Conservation (phyloP, 345 rosid species). For the Pistacia vera region DNA sequence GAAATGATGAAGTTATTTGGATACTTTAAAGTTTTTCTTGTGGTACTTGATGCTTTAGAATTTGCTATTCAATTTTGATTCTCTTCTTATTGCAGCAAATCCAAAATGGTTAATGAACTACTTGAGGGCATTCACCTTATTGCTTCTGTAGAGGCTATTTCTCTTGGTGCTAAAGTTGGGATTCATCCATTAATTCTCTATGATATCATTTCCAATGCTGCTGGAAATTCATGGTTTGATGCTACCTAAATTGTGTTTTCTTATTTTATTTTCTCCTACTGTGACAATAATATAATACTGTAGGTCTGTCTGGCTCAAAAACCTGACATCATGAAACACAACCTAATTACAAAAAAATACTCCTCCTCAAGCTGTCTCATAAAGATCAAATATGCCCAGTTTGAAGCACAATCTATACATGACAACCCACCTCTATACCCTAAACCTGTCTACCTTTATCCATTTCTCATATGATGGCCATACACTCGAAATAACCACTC, state of each 20-base stretch:
- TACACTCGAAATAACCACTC: too few species aligned
- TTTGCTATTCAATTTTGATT: conserved; percentile 11
- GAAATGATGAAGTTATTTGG: not conserved
- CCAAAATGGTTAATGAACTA: conserved; percentile 75
- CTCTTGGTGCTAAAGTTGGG: conserved; percentile 67
- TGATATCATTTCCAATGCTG: conserved; percentile 94
- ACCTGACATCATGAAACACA: too few species aligned
- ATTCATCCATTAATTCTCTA: conserved; percentile 94
- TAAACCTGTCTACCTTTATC: too few species aligned
- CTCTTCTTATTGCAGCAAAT: conserved; percentile 53
- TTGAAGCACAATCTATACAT: not conserved
- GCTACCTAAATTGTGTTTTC: conserved; percentile 14
- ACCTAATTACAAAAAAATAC: too few species aligned
- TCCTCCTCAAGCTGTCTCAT: too few species aligned
- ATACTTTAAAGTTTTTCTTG: not conserved
- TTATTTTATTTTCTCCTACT: not conserved
- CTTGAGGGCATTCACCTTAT: conserved; percentile 89
- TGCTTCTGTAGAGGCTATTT: conserved; percentile 89
- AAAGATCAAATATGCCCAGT: not conserved
- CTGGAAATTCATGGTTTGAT: conserved; percentile 94
- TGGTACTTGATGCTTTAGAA: conserved; percentile 6
- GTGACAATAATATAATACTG: not conserved
- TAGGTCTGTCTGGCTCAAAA: too few species aligned
- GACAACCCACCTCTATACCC: too few species aligned
- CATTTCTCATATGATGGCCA: too few species aligned